A percentile compares a stretch with the other conserved stretches of the same genome.
These are phyloP conservation scores for Phialocephala subalpina DNA, from an alignment of 2,329 filamentous ascomycete species.

Conservation along the genomic window DNA sequence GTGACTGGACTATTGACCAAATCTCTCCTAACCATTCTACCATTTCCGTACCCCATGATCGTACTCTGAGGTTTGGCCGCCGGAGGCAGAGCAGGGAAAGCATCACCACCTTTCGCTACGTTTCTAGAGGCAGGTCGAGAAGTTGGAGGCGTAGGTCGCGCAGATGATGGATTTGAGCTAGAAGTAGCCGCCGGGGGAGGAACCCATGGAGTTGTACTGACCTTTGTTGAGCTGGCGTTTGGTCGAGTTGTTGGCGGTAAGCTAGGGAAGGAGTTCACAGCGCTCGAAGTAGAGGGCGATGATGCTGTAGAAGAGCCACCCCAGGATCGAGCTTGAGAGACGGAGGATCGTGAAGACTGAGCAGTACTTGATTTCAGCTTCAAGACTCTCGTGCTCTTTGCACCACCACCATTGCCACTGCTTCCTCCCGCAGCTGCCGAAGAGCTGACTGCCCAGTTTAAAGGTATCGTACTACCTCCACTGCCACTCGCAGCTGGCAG, in stretches of 20 bases:
- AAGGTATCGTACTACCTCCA: conserved; percentile 41
- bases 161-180: conserved; percentile 39
- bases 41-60: conserved; percentile 66
- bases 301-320: conserved; percentile 48
- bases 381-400: conserved; percentile 65
- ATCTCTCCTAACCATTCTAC: conserved; percentile 62
- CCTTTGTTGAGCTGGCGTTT: conserved; percentile 35
- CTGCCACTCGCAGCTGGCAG: conserved; percentile 77
- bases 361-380: conserved; percentile 74
- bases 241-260: conserved; percentile 42
- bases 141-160: conserved; percentile 32
- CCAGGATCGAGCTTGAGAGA: conserved; percentile 64
- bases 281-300: conserved; percentile 45
- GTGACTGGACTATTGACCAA: conserved; percentile 33
- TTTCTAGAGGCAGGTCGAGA: conserved; percentile 21
- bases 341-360: conserved; percentile 69
- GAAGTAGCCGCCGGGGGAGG: conserved; percentile 46
- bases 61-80: conserved; percentile 74
- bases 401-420: conserved; percentile 49
- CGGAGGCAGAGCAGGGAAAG: conserved; percentile 83
- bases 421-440: conserved; percentile 26
- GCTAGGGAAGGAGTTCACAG: conserved; percentile 53
- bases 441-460: conserved; percentile 43
- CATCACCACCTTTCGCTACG: conserved; percentile 53
- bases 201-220: conserved; percentile 45